Evolutionary conservation across 306 rosid genomes (phyloP).

Genomic region (Lupinus albus): DNA sequence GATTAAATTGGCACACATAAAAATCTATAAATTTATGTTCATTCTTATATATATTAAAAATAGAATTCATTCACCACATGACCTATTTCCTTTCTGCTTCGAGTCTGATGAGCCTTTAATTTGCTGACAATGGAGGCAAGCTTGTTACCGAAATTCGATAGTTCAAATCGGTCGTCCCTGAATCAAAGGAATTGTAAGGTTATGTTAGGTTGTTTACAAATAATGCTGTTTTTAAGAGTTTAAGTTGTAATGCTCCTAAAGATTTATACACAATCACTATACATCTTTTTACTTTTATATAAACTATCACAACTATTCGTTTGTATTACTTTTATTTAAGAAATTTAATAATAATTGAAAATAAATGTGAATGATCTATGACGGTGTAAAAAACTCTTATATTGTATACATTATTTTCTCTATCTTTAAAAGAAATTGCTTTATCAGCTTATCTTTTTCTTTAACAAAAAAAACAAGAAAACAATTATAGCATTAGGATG

Average conservation of each 20-base stretch:
- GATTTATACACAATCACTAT: too few species aligned
- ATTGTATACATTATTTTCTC: too few species aligned
- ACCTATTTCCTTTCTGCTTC: conserved; percentile 49
- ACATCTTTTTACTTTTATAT: too few species aligned
- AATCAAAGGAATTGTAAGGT: not conserved
- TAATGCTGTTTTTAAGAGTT: not conserved
- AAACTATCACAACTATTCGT: too few species aligned
- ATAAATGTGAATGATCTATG: too few species aligned
- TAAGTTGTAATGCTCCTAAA: too few species aligned
- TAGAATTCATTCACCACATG: not conserved
- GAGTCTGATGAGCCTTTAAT: conserved; percentile 47
- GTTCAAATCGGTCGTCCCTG: conserved; percentile 44
- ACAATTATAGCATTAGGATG: not conserved
- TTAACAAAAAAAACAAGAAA: not conserved
- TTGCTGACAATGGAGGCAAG: conserved; percentile 42
- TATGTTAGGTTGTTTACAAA: not conserved
- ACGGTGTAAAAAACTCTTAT: too few species aligned
- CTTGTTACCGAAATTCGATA: conserved; percentile 41
- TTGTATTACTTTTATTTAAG: too few species aligned
- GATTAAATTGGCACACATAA: too few species aligned
- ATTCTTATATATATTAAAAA: too few species aligned
- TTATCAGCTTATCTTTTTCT: not conserved
- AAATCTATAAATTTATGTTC: too few species aligned
- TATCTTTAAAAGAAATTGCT: not conserved
- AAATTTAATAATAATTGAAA: too few species aligned